Base-by-base conservation (phyloP, 768 basidiomycete genomes). In the Termitomyces bulborhizus region DNA sequence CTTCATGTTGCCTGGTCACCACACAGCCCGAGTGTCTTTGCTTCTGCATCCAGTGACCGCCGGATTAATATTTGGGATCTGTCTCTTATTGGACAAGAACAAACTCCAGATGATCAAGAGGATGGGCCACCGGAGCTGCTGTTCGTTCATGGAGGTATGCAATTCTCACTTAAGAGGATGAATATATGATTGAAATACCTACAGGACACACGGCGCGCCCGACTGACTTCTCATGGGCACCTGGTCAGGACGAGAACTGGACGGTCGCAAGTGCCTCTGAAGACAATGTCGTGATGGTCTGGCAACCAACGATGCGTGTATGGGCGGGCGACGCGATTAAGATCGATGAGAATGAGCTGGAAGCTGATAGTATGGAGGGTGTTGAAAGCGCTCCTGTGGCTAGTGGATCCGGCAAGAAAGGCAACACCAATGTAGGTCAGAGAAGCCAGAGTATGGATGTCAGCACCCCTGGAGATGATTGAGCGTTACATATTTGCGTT, bases 91-190 rank as follows among this genome's bases (percentile, higher is more conserved):
- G 97, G 97, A 0, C 81, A 88, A 40, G 97, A 99, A 68, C 97
- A 99, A 69, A 91, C 93, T 1, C 97, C 96, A 3, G 97, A 99
- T 61, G 97, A 99, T 66, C 90, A 93, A 56, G 97, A 99, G 68
- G 97, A 99, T 64, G 97, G 97, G 1, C 94, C 97, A 15, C 97
- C 97, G 1, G 97, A 99, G 69, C 72, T 98, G 55, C 71, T 98
- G 60, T 99, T 99, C 69, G 82, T 98, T 46, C 97, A 99, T 62
- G 97, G 97, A 62, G 97, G 89, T 83, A 75, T 57, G 82, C 60
- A 66, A 46, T 3, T 32, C 36, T 49, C 56, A 45, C 51, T 29
- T 29, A 41, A 21, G n/a, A 46, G 48, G 54, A 24, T 29, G 29
- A 18, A 43, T 32, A 43, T 56, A 40, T 51, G 40, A n/a, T 18